Percentiles rank a stretch among this genome's conserved stretches.
phyloP scores from a whole-genome alignment of 345 rosid genomes.

The Salix koriyanagi region DNA sequence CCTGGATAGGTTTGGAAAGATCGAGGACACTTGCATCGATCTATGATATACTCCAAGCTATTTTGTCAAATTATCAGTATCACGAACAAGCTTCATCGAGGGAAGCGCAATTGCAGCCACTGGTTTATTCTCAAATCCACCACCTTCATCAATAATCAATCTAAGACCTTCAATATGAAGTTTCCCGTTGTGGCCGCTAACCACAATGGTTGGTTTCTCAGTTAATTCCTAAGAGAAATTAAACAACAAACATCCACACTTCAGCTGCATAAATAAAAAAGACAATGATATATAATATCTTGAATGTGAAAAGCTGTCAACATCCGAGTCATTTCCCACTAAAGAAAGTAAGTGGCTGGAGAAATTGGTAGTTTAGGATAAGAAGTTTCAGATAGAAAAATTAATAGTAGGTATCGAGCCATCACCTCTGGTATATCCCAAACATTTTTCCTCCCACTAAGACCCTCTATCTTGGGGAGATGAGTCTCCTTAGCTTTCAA shows the following conservation, averaged over 20 bases:
- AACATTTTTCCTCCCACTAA: slow-evolving; percentile 62
- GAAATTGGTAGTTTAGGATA: neutral
- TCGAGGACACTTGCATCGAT: neutral
- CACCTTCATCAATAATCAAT: slow-evolving; percentile 81
- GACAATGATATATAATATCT: neutral
- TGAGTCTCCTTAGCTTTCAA: slow-evolving; percentile 60
- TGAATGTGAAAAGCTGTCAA: neutral
- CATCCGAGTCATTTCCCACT: neutral
- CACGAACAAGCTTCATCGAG: slow-evolving; percentile 56
- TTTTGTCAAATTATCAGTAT: slow-evolving; percentile 36
- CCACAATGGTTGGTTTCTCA: slow-evolving; percentile 48
- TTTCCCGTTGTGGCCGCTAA: slow-evolving; percentile 81
- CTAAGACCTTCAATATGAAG: slow-evolving; percentile 76
- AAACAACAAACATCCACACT: neutral
- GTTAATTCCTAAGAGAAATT: slow-evolving; percentile 34
- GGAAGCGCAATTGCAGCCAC: slow-evolving; percentile 82
- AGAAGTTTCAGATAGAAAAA: neutral
- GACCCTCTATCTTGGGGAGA: slow-evolving; percentile 54
- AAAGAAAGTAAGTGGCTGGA: neutral
- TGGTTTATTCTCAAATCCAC: slow-evolving; percentile 60
- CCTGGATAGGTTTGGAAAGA: neutral
- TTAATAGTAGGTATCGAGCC: neutral
- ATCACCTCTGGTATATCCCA: slow-evolving; percentile 83
- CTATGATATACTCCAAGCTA: slow-evolving; percentile 7
- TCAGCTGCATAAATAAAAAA: slow-evolving; percentile 17